Evolutionary conservation across 1,139 yeast genomes (phyloP).

Genomic region (Kluyveromyces sp.): DNA sequence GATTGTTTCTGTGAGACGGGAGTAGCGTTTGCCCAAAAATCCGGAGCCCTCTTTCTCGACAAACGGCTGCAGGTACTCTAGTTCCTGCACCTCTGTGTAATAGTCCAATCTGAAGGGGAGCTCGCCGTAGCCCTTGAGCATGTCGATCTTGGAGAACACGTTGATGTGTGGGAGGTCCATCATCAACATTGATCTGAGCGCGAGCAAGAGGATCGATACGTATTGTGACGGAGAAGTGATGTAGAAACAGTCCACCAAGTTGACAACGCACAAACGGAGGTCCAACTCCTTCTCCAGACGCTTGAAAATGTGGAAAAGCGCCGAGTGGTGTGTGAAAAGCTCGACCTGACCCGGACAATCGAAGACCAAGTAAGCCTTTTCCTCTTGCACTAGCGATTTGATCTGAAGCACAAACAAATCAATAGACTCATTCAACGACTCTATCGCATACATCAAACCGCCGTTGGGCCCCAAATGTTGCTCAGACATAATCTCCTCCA

Average conservation of each 20-base stretch:
- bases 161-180: conserved; percentile 90
- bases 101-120: conserved; percentile 71
- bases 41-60: conserved; percentile 51
- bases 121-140: conserved; percentile 58
- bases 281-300: conserved; percentile 60
- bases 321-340: conserved; percentile 83
- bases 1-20: conserved; percentile 65
- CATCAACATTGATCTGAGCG: conserved; percentile 86
- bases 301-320: conserved; percentile 65
- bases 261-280: conserved; percentile 76
- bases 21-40: conserved; percentile 52
- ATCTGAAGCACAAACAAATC: conserved; percentile 58
- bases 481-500: conserved; percentile 87
- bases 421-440: conserved; percentile 47
- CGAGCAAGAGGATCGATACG: conserved; percentile 70
- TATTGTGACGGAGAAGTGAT: conserved; percentile 86
- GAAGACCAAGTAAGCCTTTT: conserved; percentile 66
- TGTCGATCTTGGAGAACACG: conserved; percentile 84
- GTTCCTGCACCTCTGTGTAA: conserved; percentile 88
- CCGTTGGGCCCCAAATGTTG: conserved; percentile 89
- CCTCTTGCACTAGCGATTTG: conserved; percentile 48
- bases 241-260: conserved; percentile 78
- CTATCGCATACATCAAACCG: conserved; percentile 84
- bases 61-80: conserved; percentile 58
- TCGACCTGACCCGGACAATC: conserved; percentile 99